A percentile compares a stretch with the other conserved stretches of the same genome.
Conservation (phyloP, 2,329 filamentous ascomycete species). For the Penicillium sp. region DNA sequence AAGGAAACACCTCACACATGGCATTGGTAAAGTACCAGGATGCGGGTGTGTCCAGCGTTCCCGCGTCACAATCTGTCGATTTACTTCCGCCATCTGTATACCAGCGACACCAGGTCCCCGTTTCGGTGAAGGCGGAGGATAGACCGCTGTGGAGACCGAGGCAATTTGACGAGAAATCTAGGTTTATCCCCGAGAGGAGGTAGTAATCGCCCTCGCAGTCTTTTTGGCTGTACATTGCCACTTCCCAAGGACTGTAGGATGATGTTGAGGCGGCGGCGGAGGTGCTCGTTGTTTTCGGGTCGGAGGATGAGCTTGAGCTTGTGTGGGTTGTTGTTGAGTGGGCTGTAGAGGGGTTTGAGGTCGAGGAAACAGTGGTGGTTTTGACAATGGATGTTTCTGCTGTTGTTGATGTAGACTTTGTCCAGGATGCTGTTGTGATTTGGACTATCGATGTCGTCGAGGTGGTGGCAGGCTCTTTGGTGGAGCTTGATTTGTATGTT, state of each 20-base stretch:
- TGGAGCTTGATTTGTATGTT: not conserved
- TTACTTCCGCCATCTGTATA: not conserved
- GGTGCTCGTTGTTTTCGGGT: not conserved
- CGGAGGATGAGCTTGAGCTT: not conserved
- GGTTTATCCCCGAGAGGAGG: not conserved
- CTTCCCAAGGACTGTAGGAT: not conserved
- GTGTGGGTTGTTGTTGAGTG: not conserved
- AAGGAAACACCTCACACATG: not conserved
- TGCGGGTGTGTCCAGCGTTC: not conserved
- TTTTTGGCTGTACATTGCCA: not conserved
- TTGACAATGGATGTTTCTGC: no score
- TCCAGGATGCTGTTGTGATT: not conserved
- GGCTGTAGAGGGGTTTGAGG: not conserved
- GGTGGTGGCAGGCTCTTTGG: not conserved
- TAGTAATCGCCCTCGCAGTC: slow-evolving; percentile 1
- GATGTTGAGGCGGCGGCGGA: not conserved
- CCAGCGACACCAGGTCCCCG: not conserved
- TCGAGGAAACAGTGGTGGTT: not conserved
- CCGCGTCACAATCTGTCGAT: not conserved
- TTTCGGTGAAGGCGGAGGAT: not conserved
- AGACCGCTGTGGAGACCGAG: not conserved
- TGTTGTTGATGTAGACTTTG: not conserved
- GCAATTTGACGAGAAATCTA: not conserved
- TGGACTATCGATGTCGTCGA: not conserved
- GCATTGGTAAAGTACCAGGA: not conserved